Percentiles rank a stretch among this genome's conserved stretches.
phyloP scores from a whole-genome alignment of 2,329 filamentous ascomycete genomes.

The Pseudogymnoascus sp. region DNA sequence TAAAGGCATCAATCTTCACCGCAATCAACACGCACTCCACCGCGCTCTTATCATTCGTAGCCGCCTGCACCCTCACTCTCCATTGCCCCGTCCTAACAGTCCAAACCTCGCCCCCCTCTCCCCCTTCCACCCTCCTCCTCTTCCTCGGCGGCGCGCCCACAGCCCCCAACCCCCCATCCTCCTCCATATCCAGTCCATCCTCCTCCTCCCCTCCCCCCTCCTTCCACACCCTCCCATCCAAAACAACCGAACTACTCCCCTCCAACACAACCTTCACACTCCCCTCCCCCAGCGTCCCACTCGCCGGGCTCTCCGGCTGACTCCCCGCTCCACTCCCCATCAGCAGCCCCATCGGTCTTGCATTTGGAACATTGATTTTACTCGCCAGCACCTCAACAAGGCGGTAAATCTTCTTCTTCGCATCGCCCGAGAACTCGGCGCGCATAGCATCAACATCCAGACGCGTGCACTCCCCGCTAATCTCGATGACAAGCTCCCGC shows the following conservation, averaged over 20 bases:
- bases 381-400: slow-evolving; percentile 74
- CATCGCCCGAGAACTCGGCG: slow-evolving; percentile 67
- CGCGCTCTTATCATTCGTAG: slow-evolving; percentile 38
- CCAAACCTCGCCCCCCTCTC: slow-evolving; percentile 38
- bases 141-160: slow-evolving; percentile 15
- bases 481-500: slow-evolving; percentile 71
- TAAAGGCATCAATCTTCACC: slow-evolving; percentile 68
- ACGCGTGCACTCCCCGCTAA: slow-evolving; percentile 57
- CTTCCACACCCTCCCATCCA: slow-evolving; percentile 52
- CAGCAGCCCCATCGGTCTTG: slow-evolving; percentile 55
- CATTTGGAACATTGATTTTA: slow-evolving; percentile 61
- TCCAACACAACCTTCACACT: slow-evolving; percentile 58
- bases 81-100: slow-evolving; percentile 62
- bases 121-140: slow-evolving; percentile 17
- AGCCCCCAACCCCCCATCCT: slow-evolving; percentile 10
- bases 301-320: slow-evolving; percentile 58
- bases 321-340: slow-evolving; percentile 56
- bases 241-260: slow-evolving; percentile 46
- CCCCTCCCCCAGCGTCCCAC: slow-evolving; percentile 62
- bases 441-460: slow-evolving; percentile 47
- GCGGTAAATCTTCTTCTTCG: slow-evolving; percentile 60
- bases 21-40: slow-evolving; percentile 67
- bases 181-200: not conserved
- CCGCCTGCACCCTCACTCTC: slow-evolving; percentile 57
- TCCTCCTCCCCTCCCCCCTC: not conserved